These are phyloP conservation scores for Truncatella angustata DNA, from an alignment of 2,329 filamentous ascomycete species.

Conservation along the genomic window DNA sequence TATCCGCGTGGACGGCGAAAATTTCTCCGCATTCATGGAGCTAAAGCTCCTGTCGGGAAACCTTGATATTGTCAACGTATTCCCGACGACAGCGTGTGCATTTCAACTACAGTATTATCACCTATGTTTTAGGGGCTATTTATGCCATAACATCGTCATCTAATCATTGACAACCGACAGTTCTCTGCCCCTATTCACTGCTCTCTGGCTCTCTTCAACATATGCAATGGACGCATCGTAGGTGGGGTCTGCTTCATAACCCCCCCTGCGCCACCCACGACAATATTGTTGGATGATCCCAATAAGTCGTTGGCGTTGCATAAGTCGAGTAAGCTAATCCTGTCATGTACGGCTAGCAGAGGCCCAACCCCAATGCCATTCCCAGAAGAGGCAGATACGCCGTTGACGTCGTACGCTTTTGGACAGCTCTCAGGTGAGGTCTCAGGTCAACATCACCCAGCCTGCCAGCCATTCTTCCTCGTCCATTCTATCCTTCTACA, in stretches of 20 bases:
- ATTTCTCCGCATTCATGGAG: not conserved
- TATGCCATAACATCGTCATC: no score
- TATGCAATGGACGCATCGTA: not conserved
- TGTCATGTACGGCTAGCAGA: not conserved
- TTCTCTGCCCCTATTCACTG: no score
- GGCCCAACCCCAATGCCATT: not conserved
- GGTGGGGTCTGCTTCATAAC: not conserved
- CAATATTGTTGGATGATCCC: not conserved
- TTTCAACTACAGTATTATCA: no score
- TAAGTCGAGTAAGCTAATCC: not conserved
- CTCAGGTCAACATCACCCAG: not conserved
- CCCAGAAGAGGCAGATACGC: not conserved
- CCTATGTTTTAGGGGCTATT: no score
- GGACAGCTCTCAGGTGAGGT: slow-evolving; percentile 1
- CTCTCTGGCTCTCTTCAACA: no score
- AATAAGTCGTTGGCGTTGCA: not conserved
- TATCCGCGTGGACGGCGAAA: not conserved
- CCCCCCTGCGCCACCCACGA: not conserved
- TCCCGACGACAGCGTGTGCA: no score
- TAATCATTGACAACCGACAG: no score
- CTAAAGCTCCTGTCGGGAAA: not conserved
- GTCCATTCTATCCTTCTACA: not conserved
- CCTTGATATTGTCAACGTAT: no score
- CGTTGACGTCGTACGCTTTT: not conserved
- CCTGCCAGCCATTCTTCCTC: slow-evolving; percentile 1